phyloP scores from a whole-genome alignment of 202 grass and related monocot genomes.

The Panicum virgatum region DNA sequence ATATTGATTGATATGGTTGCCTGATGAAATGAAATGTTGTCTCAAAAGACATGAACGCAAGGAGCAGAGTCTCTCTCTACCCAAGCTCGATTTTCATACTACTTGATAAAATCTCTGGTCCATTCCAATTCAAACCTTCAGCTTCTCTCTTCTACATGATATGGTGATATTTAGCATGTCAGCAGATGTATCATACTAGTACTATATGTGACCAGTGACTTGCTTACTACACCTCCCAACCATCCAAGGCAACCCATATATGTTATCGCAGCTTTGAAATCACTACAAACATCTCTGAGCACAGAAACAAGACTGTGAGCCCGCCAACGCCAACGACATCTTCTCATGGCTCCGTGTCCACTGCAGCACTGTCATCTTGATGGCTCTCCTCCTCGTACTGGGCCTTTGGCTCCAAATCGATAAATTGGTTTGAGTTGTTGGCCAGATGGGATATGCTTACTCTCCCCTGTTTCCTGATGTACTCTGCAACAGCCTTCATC shows the following conservation, averaged over 20 bases:
- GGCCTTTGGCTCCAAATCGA: slow-evolving; percentile 85
- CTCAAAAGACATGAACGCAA: too few species aligned
- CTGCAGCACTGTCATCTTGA: slow-evolving; percentile 31
- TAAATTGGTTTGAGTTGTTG: slow-evolving; percentile 89
- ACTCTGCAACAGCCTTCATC: slow-evolving; percentile 91
- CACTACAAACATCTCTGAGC: neutral
- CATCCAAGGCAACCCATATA: neutral
- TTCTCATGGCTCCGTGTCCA: slow-evolving; percentile 5
- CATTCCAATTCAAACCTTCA: neutral
- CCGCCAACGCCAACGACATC: neutral
- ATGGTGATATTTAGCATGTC: neutral
- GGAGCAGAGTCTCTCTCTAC: too few species aligned
- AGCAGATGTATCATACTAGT: neutral
- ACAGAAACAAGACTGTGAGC: neutral
- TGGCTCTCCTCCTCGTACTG: slow-evolving; percentile 49
- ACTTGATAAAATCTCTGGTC: too few species aligned
- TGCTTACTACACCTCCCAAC: neutral
- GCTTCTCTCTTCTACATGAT: neutral
- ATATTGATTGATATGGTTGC: too few species aligned
- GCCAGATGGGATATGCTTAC: slow-evolving; percentile 92
- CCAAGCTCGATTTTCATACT: too few species aligned
- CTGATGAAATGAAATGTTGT: too few species aligned
- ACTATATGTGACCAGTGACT: slow-evolving; percentile 5
- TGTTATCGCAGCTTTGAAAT: slow-evolving; percentile 22
- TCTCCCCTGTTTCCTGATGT: slow-evolving; percentile 88